Conservation (phyloP, 768 basidiomycete species). For the Pluteus cervinus region DNA sequence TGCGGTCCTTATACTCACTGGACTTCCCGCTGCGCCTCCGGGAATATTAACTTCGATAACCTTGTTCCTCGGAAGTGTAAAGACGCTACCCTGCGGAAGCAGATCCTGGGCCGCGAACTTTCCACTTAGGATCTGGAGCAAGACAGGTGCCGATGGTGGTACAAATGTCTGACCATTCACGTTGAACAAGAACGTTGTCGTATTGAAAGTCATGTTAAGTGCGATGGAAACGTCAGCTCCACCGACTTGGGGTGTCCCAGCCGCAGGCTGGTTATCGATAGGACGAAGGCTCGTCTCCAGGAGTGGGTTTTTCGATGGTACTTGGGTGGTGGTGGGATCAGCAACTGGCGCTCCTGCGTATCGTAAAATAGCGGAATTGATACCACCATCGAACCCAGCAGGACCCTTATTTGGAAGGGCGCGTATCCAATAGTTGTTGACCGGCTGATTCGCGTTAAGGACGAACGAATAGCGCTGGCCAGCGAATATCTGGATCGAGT, state of each 20-base stretch:
- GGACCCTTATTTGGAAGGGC: constrained; percentile 27
- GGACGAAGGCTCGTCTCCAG: constrained; percentile 32
- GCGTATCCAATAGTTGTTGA: constrained; percentile 39
- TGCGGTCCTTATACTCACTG: constrained; percentile 20
- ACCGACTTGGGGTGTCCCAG: too few relatives aligned
- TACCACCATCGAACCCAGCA: constrained; percentile 15
- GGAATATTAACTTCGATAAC: constrained; percentile 44
- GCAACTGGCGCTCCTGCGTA: constrained; percentile 23
- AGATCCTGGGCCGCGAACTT: constrained; percentile 25
- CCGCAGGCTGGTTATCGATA: constrained; percentile 16
- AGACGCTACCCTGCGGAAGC: constrained; percentile 35
- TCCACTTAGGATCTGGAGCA: constrained; percentile 41
- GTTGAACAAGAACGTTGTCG: constrained; percentile 13
- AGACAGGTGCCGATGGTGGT: constrained; percentile 34
- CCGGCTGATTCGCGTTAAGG: constrained; percentile 18
- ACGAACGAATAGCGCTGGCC: constrained; percentile 49
- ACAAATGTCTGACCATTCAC: constrained; percentile 29
- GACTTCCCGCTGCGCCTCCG: constrained; percentile 26
- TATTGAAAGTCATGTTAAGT: constrained; percentile 23
- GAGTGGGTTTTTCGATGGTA: constrained; percentile 18
- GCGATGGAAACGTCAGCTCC: constrained; percentile 32
- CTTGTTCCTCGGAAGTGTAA: constrained; percentile 33
- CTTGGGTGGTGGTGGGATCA: constrained; percentile 29
- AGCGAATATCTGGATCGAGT: constrained; percentile 34
- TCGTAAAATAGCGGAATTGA: constrained; percentile 20